Evolutionary conservation across 1,284 basidiomycete species (phyloP).

Genomic region (Trametes sp.): DNA sequence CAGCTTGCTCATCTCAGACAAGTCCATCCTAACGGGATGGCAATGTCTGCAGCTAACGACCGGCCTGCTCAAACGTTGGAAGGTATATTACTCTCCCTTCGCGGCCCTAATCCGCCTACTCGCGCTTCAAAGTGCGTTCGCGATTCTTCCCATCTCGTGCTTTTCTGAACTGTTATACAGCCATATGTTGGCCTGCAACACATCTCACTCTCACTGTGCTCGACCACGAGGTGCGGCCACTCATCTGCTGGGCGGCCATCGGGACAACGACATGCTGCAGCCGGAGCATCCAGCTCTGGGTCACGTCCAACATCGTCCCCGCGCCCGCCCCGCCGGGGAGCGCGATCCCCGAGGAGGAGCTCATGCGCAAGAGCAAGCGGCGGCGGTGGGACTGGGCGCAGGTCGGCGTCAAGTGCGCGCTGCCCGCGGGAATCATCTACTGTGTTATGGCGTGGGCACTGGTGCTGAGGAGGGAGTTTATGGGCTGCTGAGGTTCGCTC

Average conservation of each 20-base stretch:
- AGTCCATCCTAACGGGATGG: slow-evolving; percentile 82
- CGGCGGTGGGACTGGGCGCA: slow-evolving; percentile 78
- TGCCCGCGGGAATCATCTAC: slow-evolving; percentile 76
- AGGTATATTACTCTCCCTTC: slow-evolving; percentile 81
- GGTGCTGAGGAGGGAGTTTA: slow-evolving; percentile 51
- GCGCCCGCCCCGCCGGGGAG: slow-evolving; percentile 32
- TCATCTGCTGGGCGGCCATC: slow-evolving; percentile 81
- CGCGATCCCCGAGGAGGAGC: slow-evolving; percentile 40
- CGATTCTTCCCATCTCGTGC: neutral
- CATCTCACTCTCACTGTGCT: slow-evolving; percentile 77
- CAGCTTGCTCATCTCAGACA: neutral
- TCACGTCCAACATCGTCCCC: slow-evolving; percentile 74
- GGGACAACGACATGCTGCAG: slow-evolving; percentile 82
- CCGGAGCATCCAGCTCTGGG: slow-evolving; percentile 82
- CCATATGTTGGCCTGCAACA: slow-evolving; percentile 90
- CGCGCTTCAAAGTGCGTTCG: slow-evolving; percentile 67
- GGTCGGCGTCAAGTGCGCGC: slow-evolving; percentile 67
- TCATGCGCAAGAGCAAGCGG: slow-evolving; percentile 57
- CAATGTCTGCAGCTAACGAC: slow-evolving; percentile 84
- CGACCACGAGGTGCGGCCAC: slow-evolving; percentile 67
- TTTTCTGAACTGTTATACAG: slow-evolving; percentile 36
- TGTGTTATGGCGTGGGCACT: slow-evolving; percentile 82
- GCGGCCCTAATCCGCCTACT: slow-evolving; percentile 85
- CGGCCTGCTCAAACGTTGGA: slow-evolving; percentile 82
- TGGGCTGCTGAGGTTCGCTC: slow-evolving; percentile 46